Conservation (phyloP, 176 grass and related monocot species). For the Canna indica region DNA sequence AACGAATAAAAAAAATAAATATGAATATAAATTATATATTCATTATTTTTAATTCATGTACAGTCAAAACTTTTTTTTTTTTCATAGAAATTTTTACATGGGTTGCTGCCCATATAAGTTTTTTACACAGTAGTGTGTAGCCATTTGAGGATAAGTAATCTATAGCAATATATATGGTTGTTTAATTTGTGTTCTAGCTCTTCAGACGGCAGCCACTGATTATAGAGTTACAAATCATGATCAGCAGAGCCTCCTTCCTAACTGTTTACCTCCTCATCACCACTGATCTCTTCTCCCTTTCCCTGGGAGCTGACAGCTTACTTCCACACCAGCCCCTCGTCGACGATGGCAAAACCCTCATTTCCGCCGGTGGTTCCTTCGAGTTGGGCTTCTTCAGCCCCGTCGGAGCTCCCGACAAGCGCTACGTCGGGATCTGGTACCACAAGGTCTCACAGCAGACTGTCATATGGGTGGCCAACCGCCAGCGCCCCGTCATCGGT, state of each 20-base stretch:
- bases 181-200: too few species aligned
- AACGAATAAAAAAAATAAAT: too few species aligned
- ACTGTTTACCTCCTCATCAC: background rate
- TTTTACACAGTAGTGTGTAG: too few species aligned
- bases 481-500: background rate
- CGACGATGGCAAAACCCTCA: background rate
- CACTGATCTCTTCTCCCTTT: background rate
- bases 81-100: too few species aligned
- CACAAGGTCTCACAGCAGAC: background rate
- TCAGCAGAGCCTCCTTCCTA: background rate
- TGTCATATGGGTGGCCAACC: conserved; percentile 9
- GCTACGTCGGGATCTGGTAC: conserved; percentile 19
- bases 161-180: too few species aligned
- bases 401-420: background rate
- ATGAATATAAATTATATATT: too few species aligned
- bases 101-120: too few species aligned
- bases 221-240: background rate
- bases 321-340: background rate
- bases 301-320: background rate
- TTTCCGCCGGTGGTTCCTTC: background rate
- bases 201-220: too few species aligned
- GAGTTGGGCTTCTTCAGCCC: conserved; percentile 10
- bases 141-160: too few species aligned
- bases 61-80: too few species aligned
- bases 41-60: too few species aligned